A percentile compares a stretch with the other conserved stretches of the same genome.
These are phyloP conservation scores for Zygosaccharomyces rouxii DNA, from an alignment of 805 yeast genomes.

Conservation along the genomic window DNA sequence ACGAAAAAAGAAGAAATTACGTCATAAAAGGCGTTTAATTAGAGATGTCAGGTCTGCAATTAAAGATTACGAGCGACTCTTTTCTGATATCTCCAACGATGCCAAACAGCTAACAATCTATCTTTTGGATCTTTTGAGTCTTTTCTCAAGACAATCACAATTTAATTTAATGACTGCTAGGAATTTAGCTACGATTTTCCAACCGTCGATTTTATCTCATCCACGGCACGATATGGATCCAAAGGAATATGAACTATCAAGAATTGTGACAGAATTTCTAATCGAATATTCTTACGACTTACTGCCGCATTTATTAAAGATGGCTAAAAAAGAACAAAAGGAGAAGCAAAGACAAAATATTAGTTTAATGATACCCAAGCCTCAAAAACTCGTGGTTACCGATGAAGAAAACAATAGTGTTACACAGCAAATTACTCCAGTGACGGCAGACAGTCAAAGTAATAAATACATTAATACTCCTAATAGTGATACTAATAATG, in stretches of 20 bases:
- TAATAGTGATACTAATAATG: background rate
- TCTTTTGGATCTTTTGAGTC: constrained; percentile 76
- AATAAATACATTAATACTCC: background rate
- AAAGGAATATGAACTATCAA: constrained; percentile 82
- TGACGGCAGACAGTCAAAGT: background rate
- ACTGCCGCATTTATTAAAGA: constrained; percentile 49
- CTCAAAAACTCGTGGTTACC: constrained; percentile 12
- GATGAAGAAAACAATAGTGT: constrained; percentile 11
- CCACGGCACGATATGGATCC: constrained; percentile 92
- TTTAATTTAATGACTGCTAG: constrained; percentile 87
- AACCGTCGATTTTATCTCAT: constrained; percentile 91
- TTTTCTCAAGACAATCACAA: constrained; percentile 74
- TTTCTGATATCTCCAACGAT: constrained; percentile 67
- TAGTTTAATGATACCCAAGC: constrained; percentile 8
- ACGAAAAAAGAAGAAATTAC: constrained; percentile 39
- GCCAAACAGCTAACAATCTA: constrained; percentile 81
- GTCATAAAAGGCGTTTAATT: constrained; percentile 53
- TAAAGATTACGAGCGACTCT: constrained; percentile 62
- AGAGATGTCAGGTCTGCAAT: constrained; percentile 66
- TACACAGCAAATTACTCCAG: constrained; percentile 1
- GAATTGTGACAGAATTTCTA: constrained; percentile 81
- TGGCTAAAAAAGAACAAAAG: constrained; percentile 28
- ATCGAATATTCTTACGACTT: constrained; percentile 80
- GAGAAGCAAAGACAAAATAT: background rate
- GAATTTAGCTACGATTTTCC: constrained; percentile 92